Evolutionary conservation across 2,329 filamentous ascomycete species (phyloP).

Genomic region (Beauveria sp.): DNA sequence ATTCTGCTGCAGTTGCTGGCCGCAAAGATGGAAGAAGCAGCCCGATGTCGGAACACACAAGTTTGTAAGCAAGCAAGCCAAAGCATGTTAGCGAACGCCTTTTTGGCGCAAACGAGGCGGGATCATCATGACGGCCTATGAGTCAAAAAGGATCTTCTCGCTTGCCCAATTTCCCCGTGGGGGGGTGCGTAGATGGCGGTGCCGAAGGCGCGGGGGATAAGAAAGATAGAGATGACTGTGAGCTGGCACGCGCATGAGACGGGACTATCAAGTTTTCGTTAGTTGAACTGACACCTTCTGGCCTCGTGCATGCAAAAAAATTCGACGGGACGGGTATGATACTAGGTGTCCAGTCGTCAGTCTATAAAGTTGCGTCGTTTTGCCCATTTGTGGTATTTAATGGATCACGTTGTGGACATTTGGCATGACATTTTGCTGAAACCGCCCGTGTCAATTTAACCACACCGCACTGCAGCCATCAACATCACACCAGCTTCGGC

Average conservation of each 20-base stretch:
- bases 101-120: neutral
- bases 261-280: too few species aligned
- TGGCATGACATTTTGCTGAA: neutral
- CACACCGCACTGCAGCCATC: neutral
- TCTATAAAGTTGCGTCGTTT: neutral
- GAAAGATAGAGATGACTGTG: neutral
- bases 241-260: neutral
- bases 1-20: too few species aligned
- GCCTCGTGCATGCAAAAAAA: too few species aligned
- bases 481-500: too few species aligned
- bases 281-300: too few species aligned
- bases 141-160: neutral
- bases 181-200: neutral
- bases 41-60: slow-evolving; percentile 1
- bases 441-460: neutral
- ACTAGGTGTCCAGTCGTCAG: neutral
- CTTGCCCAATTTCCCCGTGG: neutral
- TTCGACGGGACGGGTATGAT: too few species aligned
- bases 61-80: neutral
- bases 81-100: too few species aligned
- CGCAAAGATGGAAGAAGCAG: neutral
- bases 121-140: neutral
- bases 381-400: neutral
- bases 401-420: neutral
- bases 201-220: neutral